phyloP scores from a whole-genome alignment of 805 yeast genomes.

The Yamadazyma insecticola region DNA sequence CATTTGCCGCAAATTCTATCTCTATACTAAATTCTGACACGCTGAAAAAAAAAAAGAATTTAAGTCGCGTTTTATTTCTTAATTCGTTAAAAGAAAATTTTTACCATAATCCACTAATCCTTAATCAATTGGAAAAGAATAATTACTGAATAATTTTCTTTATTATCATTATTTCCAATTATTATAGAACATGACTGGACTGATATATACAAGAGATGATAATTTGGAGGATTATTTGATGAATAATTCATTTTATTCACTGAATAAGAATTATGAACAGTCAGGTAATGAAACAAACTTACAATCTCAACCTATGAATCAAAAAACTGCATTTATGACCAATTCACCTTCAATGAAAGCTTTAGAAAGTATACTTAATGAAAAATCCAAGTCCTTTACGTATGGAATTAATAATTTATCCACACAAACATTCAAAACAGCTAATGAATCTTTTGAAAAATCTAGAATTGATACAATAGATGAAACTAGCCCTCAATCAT shows the following conservation, averaged over 20 bases:
- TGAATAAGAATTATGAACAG: too few relatives aligned
- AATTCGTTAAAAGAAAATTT: too few relatives aligned
- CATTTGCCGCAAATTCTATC: too few relatives aligned
- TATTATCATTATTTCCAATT: too few relatives aligned
- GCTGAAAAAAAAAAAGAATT: too few relatives aligned
- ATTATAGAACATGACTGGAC: too few relatives aligned
- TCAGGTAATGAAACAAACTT: conserved; percentile 1
- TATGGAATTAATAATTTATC: conserved; percentile 8
- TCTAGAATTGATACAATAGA: neutral
- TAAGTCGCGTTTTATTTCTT: too few relatives aligned
- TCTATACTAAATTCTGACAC: too few relatives aligned
- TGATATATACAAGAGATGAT: too few relatives aligned
- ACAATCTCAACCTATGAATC: conserved; percentile 21
- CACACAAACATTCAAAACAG: conserved; percentile 8
- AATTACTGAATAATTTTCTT: too few relatives aligned
- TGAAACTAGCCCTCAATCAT: conserved; percentile 7
- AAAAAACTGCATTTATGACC: conserved; percentile 28
- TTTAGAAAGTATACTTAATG: conserved; percentile 29
- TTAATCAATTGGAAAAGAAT: too few relatives aligned
- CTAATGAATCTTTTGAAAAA: conserved; percentile 3
- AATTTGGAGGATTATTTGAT: conserved; percentile 27
- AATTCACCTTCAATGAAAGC: conserved; percentile 40
- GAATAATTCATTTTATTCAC: conserved; percentile 30
- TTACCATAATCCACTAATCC: too few relatives aligned
- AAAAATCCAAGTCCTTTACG: conserved; percentile 14